Conservation (phyloP, 2,329 filamentous ascomycete genomes). For the Fusarium dlaminii region DNA sequence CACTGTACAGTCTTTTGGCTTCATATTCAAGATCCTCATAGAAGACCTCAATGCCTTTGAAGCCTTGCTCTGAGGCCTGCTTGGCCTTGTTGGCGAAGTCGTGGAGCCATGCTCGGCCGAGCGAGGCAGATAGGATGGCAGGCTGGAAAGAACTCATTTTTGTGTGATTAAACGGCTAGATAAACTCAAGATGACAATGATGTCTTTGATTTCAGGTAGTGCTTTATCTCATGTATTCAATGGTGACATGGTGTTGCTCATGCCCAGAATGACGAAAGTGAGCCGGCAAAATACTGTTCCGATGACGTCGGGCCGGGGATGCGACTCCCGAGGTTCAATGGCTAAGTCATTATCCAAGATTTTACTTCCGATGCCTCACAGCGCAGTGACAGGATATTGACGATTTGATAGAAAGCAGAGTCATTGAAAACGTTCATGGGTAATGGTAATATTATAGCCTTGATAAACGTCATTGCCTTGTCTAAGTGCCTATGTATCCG, state of each 20-base stretch:
- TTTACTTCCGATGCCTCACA: accelerated
- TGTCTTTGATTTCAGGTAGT: accelerated
- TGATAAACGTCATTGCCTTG: neutral
- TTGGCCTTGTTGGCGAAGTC: neutral
- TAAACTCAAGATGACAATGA: accelerated
- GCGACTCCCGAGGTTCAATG: neutral
- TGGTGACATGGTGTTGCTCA: accelerated
- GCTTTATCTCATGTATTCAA: no score
- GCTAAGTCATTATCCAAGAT: neutral
- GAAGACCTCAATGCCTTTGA: slow-evolving; percentile 10
- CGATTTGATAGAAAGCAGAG: accelerated
- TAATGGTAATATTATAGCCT: neutral
- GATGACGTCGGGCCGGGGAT: neutral
- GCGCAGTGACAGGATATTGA: neutral
- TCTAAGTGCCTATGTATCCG: neutral
- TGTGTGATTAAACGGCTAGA: neutral
- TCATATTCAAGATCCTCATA: slow-evolving; percentile 15
- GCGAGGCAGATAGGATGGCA: slow-evolving; percentile 1
- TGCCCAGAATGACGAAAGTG: neutral
- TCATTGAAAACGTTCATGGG: neutral
- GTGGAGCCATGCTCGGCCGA: slow-evolving; percentile 14
- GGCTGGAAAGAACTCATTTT: neutral
- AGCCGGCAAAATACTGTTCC: slow-evolving; percentile 13
- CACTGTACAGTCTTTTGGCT: neutral
- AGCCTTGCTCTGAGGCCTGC: neutral